Percentiles rank a stretch among this genome's conserved stretches.
phyloP scores from a whole-genome alignment of 2,329 filamentous ascomycete species.

The Pseudogymnoascus sp. region DNA sequence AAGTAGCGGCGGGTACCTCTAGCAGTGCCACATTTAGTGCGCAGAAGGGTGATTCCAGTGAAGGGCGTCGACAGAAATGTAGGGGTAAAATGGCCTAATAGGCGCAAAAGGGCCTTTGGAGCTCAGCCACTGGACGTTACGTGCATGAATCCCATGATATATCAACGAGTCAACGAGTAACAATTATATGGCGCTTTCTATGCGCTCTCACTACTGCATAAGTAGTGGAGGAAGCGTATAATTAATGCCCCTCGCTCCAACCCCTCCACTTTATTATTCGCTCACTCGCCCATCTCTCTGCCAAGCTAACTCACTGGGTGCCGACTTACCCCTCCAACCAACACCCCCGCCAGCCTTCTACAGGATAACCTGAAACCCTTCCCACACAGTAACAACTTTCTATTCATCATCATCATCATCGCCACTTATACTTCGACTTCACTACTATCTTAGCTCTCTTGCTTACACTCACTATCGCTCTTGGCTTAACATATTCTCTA shows the following conservation, averaged over 20 bases:
- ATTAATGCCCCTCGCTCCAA: conserved; percentile 2
- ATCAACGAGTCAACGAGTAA: not conserved
- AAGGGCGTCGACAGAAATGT: not conserved
- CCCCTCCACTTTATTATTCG: conserved; percentile 7
- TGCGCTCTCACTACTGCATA: not conserved
- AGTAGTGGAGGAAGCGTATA: not conserved
- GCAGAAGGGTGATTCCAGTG: not conserved
- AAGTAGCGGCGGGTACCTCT: not conserved
- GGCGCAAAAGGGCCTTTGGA: not conserved
- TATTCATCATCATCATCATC: not conserved
- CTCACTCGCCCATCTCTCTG: not conserved
- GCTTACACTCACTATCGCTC: not conserved
- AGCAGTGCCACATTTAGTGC: not conserved
- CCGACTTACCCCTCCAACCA: conserved; percentile 4
- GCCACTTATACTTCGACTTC: not conserved
- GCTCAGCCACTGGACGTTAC: not conserved
- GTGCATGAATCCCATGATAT: conserved; percentile 8
- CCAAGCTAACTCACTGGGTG: conserved; percentile 1
- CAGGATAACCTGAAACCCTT: conserved; percentile 5
- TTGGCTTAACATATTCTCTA: not conserved
- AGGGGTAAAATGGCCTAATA: not conserved
- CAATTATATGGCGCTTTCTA: conserved; percentile 2
- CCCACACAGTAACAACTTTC: not conserved
- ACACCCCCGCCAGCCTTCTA: not conserved
- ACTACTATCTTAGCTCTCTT: not conserved